These are phyloP conservation scores for Ascochyta rabiei DNA, from an alignment of 2,329 filamentous ascomycete genomes.

Conservation along the genomic window DNA sequence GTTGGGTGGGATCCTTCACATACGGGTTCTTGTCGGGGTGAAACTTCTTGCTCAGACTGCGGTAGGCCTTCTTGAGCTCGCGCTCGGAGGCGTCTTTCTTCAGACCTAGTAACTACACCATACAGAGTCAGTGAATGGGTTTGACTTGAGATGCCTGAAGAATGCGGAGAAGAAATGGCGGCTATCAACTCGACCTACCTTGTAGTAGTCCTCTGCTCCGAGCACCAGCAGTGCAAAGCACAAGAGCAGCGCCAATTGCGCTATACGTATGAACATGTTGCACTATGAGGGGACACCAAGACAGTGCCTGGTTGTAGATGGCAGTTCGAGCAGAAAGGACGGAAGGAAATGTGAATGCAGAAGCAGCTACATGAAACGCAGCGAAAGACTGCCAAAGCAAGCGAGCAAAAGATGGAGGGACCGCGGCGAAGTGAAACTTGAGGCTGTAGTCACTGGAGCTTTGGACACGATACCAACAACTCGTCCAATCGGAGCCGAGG, in stretches of 20 bases:
- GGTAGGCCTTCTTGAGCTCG: slow-evolving; percentile 93
- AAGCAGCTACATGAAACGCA: slow-evolving; percentile 15
- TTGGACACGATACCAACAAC: slow-evolving; percentile 39
- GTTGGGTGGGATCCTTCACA: slow-evolving; percentile 42
- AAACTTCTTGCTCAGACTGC: slow-evolving; percentile 89
- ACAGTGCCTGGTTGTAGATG: slow-evolving; percentile 3
- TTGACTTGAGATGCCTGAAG: background rate
- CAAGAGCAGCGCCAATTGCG: slow-evolving; percentile 50
- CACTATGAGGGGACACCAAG: slow-evolving; percentile 19
- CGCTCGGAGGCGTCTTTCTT: slow-evolving; percentile 79
- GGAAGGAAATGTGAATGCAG: background rate
- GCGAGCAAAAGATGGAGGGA: slow-evolving; percentile 18
- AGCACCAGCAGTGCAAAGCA: slow-evolving; percentile 53
- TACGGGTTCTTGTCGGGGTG: slow-evolving; percentile 99
- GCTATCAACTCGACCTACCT: slow-evolving; percentile 57
- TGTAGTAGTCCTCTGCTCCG: slow-evolving; percentile 75
- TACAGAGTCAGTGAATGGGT: slow-evolving; percentile 20
- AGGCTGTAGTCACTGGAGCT: slow-evolving; percentile 22
- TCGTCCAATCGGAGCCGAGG: slow-evolving; percentile 37
- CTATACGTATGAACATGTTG: slow-evolving; percentile 53
- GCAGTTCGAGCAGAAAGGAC: background rate
- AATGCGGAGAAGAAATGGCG: background rate
- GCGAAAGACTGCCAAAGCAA: slow-evolving; percentile 21
- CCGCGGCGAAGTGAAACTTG: slow-evolving; percentile 14
- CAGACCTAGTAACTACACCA: slow-evolving; percentile 75